These are phyloP conservation scores for Evansstolkia leycettana DNA, from an alignment of 495 filamentous ascomycete genomes.

Conservation along the genomic window DNA sequence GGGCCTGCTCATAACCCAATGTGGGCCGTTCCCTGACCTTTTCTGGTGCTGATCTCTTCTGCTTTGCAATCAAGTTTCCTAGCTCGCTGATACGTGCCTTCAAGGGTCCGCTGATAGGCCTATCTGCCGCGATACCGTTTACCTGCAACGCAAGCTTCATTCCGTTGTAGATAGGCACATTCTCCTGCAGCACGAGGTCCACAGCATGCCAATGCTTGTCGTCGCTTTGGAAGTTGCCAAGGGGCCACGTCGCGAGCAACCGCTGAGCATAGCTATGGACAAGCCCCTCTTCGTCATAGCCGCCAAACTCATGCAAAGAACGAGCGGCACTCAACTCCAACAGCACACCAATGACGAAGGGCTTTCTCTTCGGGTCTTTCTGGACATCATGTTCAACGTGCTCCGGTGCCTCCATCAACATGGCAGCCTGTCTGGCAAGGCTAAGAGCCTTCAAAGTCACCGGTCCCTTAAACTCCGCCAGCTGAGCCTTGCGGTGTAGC, in stretches of 20 bases:
- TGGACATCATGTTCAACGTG: conserved; percentile 17
- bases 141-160: conserved; percentile 16
- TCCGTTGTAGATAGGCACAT: conserved; percentile 19
- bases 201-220: conserved; percentile 5
- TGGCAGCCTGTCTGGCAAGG: conserved; percentile 35
- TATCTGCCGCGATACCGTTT: conserved; percentile 6
- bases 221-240: conserved; percentile 9
- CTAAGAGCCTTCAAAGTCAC: conserved; percentile 21
- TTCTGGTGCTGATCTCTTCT: conserved; percentile 12
- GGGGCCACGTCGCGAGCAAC: conserved; percentile 18
- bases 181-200: conserved; percentile 16
- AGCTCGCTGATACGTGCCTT: conserved; percentile 11
- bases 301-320: conserved; percentile 16
- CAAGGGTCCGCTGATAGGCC: conserved; percentile 5
- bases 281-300: conserved; percentile 19
- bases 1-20: conserved; percentile 8
- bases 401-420: conserved; percentile 35
- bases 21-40: conserved; percentile 6
- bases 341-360: conserved; percentile 30
- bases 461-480: conserved; percentile 27
- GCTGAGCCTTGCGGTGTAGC: conserved; percentile 36
- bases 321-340: conserved; percentile 32
- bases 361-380: conserved; percentile 21
- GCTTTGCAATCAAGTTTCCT: conserved; percentile 7
- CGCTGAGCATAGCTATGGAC: conserved; percentile 25